Evolutionary conservation across 2,329 filamentous ascomycete species (phyloP).

Genomic region (Penicillium glabrum): DNA sequence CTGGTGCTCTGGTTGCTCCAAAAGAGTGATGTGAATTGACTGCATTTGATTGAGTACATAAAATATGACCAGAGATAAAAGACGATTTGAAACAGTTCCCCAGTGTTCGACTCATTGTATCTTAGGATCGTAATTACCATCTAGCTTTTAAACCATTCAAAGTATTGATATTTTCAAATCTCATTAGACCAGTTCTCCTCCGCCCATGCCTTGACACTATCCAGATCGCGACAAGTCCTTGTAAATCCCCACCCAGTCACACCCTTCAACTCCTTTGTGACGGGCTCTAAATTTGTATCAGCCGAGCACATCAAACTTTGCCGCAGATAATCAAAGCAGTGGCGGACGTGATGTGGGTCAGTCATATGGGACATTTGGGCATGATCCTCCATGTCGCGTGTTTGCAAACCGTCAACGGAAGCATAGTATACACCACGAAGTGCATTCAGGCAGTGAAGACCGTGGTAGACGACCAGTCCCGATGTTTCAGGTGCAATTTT

Average conservation of each 20-base stretch:
- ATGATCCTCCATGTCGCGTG: background rate
- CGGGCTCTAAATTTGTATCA: background rate
- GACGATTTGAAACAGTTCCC: too few relatives aligned
- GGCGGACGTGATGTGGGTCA: background rate
- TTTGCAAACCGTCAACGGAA: background rate
- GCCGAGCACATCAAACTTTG: slow-evolving; percentile 5
- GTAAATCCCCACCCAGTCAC: background rate
- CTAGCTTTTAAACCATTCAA: too few relatives aligned
- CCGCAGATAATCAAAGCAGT: slow-evolving; percentile 2
- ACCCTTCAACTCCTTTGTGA: background rate
- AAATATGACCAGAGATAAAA: too few relatives aligned
- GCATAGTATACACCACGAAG: background rate
- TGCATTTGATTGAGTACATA: too few relatives aligned
- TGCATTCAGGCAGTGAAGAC: slow-evolving; percentile 1
- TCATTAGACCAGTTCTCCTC: background rate
- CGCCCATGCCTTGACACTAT: slow-evolving; percentile 1
- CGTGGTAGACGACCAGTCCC: background rate
- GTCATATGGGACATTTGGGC: background rate
- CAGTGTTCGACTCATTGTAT: too few relatives aligned
- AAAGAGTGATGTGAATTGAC: too few relatives aligned
- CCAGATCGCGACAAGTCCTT: background rate
- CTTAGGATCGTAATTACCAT: too few relatives aligned
- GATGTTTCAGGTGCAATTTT: background rate
- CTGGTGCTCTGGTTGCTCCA: too few relatives aligned
- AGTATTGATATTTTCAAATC: background rate